Evolutionary conservation across 1,284 basidiomycete species (phyloP).

Genomic region (Sutorius eximius): DNA sequence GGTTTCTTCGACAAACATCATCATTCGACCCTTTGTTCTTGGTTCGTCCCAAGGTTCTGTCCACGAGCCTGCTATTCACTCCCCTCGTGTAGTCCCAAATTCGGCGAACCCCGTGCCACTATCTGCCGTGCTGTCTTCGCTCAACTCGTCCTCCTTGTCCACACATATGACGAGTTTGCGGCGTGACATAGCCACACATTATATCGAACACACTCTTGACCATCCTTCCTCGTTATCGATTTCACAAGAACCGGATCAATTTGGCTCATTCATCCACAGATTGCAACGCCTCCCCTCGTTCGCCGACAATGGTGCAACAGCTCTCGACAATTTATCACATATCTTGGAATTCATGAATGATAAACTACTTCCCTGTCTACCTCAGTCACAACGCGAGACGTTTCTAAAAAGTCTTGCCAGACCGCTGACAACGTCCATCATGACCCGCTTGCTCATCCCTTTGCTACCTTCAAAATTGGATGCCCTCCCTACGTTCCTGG

Average conservation of each 20-base stretch:
- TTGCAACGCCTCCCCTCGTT: conserved; percentile 49
- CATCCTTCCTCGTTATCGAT: conserved; percentile 49
- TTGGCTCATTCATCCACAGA: conserved; percentile 33
- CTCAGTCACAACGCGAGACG: conserved; percentile 40
- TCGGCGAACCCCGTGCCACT: conserved; percentile 53
- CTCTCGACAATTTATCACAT: conserved; percentile 51
- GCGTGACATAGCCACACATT: conserved; percentile 60
- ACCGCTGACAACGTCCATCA: conserved; percentile 56
- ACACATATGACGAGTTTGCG: conserved; percentile 59
- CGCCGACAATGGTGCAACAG: conserved; percentile 39
- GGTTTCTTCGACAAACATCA: conserved; percentile 48
- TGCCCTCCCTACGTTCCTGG: conserved; percentile 61
- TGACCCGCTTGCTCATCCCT: conserved; percentile 65
- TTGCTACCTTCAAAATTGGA: conserved; percentile 63
- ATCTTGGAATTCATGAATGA: conserved; percentile 57
- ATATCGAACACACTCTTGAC: conserved; percentile 57
- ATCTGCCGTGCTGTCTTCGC: conserved; percentile 56
- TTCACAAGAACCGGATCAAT: conserved; percentile 37
- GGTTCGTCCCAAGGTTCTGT: conserved; percentile 41
- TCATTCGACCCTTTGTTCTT: conserved; percentile 53
- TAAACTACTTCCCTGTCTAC: conserved; percentile 57
- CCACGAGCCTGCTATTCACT: neutral
- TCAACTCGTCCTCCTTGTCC: conserved; percentile 55
- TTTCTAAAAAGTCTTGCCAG: conserved; percentile 58
- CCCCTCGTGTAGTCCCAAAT: conserved; percentile 48